Evolutionary conservation across 1,284 basidiomycete genomes (phyloP).

Genomic region (Microstroma glucosiphilum): DNA sequence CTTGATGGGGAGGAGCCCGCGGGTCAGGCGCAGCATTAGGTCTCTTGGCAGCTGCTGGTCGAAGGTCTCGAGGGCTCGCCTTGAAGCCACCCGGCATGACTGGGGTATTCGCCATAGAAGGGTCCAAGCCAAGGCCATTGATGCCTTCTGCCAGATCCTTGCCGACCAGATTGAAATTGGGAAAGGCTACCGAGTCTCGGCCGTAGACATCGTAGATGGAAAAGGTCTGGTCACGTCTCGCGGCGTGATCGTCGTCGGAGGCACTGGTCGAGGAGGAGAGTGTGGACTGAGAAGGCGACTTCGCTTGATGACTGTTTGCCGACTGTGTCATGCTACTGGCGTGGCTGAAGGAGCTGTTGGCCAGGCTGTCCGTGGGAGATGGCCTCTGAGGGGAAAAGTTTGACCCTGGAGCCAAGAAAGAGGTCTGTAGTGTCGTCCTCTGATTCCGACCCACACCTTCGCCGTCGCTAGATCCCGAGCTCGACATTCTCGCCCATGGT

Average conservation of each 20-base stretch:
- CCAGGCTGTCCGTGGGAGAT: neutral
- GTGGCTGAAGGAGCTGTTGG: neutral
- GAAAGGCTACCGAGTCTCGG: conserved; percentile 44
- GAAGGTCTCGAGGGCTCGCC: neutral
- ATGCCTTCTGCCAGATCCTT: neutral
- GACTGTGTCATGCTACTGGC: neutral
- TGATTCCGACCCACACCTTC: neutral
- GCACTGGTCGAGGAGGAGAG: conserved; percentile 31
- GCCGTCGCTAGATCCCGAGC: conserved; percentile 15
- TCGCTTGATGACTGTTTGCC: neutral
- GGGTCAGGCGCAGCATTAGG: conserved; percentile 36
- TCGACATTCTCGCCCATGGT: conserved; percentile 32
- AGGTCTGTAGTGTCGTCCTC: conserved; percentile 1
- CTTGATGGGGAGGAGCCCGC: conserved; percentile 13
- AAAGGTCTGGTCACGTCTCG: conserved; percentile 36
- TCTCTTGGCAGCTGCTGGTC: conserved; percentile 27
- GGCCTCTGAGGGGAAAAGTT: neutral
- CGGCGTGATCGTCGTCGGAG: conserved; percentile 28
- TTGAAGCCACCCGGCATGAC: neutral
- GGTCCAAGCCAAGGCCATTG: neutral
- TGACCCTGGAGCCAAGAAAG: neutral
- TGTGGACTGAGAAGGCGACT: neutral
- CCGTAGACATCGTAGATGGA: conserved; percentile 47
- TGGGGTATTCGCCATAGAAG: neutral
- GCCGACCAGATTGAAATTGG: conserved; percentile 36